These are phyloP conservation scores for Aspergillus udagawae DNA, from an alignment of 2,329 filamentous ascomycete species.

Conservation along the genomic window DNA sequence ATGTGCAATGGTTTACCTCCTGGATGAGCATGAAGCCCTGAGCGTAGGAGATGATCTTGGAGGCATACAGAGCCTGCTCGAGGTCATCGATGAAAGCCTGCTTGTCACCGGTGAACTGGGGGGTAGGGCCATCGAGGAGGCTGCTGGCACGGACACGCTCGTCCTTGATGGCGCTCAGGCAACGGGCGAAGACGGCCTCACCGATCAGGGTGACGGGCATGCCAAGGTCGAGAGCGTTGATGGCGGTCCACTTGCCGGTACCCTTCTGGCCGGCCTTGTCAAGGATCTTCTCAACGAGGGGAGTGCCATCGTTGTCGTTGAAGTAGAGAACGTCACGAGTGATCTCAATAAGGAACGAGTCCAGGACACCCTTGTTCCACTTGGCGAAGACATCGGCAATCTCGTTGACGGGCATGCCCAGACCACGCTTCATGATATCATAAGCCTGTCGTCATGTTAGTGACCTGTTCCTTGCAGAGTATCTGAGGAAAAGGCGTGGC, in stretches of 20 bases:
- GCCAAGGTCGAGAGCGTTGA: constrained; percentile 96
- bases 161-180: constrained; percentile 88
- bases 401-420: constrained; percentile 85
- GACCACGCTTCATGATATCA: constrained; percentile 98
- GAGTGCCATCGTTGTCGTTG: constrained; percentile 87
- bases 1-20: constrained; percentile 59
- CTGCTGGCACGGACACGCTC: constrained; percentile 81
- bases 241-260: constrained; percentile 99
- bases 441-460: constrained; percentile 64
- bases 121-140: constrained; percentile 72
- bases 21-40: constrained; percentile 99
- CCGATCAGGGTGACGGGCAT: constrained; percentile 98
- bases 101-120: constrained; percentile 84
- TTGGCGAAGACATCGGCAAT: constrained; percentile 90
- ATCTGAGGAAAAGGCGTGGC: constrained; percentile 18
- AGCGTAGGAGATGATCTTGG: constrained; percentile 99
- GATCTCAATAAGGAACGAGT: constrained; percentile 99
- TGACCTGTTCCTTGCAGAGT: no score
- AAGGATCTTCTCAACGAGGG: constrained; percentile 97
- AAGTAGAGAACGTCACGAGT: constrained; percentile 98
- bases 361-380: constrained; percentile 98
- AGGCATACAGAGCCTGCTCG: constrained; percentile 97
- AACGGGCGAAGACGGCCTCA: constrained; percentile 92
- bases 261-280: constrained; percentile 99
- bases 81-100: constrained; percentile 92